Evolutionary conservation across 108 stramenopile species (phyloP).

Genomic region (Mediolabrus comicus): DNA sequence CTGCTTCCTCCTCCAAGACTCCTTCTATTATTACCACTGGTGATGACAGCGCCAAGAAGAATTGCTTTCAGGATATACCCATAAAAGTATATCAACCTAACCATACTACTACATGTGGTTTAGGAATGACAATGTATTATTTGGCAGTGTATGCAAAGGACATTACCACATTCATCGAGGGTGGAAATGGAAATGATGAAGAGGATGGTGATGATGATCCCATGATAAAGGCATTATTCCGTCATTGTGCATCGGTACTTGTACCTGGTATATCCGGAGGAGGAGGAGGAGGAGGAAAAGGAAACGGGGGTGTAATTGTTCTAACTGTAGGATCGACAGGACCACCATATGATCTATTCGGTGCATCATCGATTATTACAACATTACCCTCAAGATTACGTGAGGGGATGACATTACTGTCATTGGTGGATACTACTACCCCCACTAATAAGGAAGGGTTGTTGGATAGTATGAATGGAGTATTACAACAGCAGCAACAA

Average conservation of each 20-base stretch:
- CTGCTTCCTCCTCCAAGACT: background rate
- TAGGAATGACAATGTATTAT: slow-evolving; percentile 35
- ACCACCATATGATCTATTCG: slow-evolving; percentile 41
- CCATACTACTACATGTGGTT: slow-evolving; percentile 5
- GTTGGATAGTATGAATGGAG: background rate
- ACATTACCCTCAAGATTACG: slow-evolving; percentile 24
- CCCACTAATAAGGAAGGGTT: background rate
- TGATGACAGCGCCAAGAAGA: background rate
- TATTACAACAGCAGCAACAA: background rate
- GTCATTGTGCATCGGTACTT: slow-evolving; percentile 11
- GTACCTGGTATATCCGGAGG: background rate
- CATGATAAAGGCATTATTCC: background rate
- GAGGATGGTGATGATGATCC: background rate
- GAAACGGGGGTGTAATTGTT: slow-evolving; percentile 11
- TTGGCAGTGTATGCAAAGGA: slow-evolving; percentile 27
- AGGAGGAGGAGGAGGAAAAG: background rate
- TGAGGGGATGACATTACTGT: slow-evolving; percentile 11
- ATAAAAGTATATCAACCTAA: slow-evolving; percentile 19
- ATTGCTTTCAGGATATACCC: background rate
- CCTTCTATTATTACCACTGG: background rate
- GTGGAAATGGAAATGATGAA: background rate
- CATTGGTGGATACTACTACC: slow-evolving; percentile 25
- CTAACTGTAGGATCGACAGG: slow-evolving; percentile 32
- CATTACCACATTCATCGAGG: background rate
- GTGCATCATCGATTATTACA: slow-evolving; percentile 19